Evolutionary conservation across 257 asterid genomes (phyloP), one percentile per base, ranked within the genome.

Genomic region (Orobanche coerulescens): DNA sequence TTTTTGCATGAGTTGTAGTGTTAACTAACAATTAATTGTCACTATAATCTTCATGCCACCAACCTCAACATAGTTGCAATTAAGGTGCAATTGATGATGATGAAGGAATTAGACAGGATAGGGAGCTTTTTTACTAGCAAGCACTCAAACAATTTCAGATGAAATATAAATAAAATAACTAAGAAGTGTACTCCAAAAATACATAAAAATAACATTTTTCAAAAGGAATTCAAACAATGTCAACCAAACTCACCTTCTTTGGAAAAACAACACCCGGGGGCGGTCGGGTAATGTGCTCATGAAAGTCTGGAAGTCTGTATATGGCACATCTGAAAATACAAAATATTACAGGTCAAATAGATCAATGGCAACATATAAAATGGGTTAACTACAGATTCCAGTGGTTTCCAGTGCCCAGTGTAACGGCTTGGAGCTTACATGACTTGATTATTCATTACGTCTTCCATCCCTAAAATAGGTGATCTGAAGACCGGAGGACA

Each of bases 401-500:
- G 30, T 40, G 64, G 22, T 42, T 40, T 36, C 47, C 52, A 43
- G 26, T 23, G 68, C 54, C 54, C 46, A 65, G 25, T 57, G 55
- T 22, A 65, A 57, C 8, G 22, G 33, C 18, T 8, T 51, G 68
- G 55, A 62, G 63, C 95, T 84, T 79, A 92, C 98, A 92, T 77
- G 84, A 92, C 98, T 88, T 92, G 97, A 69, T 88, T 92, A 78
- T 88, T 81, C 89, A 80, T 76, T 48, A 92, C 72, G 71, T 92
- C 97, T 74, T 88, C 97, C 95, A 88, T 34, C 51, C 86, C 95
- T 49, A 58, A 73, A 65, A 92, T 78, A 51, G 98, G 98, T 74
- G 98, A 87, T 81, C 86, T 80, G 73, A 92, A 92, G 74, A 88
- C 80, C 39, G 97, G 89, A 67, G 98, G 97, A 73, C 97, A 92